Base-by-base conservation (phyloP, 2,329 filamentous ascomycete genomes). In the Clarireedia sp. region DNA sequence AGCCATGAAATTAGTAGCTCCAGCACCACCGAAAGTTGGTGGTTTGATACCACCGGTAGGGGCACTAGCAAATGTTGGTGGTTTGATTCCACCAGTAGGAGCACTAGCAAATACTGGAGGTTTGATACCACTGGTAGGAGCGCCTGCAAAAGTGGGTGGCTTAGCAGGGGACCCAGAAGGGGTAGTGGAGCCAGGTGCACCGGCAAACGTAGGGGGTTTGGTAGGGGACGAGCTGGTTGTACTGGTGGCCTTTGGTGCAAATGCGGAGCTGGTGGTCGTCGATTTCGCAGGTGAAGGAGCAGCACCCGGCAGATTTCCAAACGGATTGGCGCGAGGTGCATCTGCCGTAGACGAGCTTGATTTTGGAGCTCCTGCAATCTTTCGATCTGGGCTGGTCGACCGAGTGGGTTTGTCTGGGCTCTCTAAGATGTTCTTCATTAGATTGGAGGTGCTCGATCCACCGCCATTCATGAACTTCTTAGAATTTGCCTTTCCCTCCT, bases 391-490 rank as follows among this genome's bases (percentile, higher is more conserved):
- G 19, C 40, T 24, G 17, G 26, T 52, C 45, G 21, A 29, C 24
- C 58, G 57, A 6, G 60, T 47, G 44, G 54, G 33, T 17, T 51
- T 60, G 2, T 57, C 53, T 23, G 62, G 63, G 40, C 59, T 66
- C 24, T 66, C 65, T 44, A 69, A 48, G 16, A 68, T 66, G 23
- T 57, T 59, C 46, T 64, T 67, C 59, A 69, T 68, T 12, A 68
- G 54, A 19, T 63, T 66, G 16, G 65, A 67, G 5, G 67, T 69
- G 33, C 60, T 62, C 8, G 67, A 69, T 38, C 61, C 64, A n/a
- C 48, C 38, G 21, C 57, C 61, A 52, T 61, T 62, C 4, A 53
- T 62, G 21, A 59, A 55, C 23, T 59, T 63, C 50, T 48, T 63
- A 56, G 37, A 55, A 63, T 29, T 47, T 49, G 54, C 51, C 16